Evolutionary conservation across 176 grass and related monocot species (phyloP).

Genomic region (Paspalum vaginatum): DNA sequence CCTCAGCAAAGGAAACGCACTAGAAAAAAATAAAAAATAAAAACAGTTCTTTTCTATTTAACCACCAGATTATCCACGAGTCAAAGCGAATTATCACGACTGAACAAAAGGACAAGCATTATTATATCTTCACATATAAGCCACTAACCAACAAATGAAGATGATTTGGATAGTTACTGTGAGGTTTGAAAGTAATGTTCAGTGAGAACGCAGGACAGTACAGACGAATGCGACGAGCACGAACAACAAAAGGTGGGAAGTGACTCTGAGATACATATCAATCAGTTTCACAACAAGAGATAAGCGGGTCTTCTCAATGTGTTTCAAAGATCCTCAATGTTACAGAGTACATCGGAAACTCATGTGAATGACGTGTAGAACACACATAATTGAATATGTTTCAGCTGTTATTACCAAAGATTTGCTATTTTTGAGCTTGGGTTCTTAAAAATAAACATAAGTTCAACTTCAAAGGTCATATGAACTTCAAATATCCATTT

Average conservation of each 20-base stretch:
- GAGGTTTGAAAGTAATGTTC: neutral
- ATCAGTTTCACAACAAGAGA: neutral
- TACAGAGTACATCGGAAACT: no score
- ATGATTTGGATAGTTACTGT: neutral
- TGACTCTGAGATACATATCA: neutral
- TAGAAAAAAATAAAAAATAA: neutral
- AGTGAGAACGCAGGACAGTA: neutral
- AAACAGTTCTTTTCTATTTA: neutral
- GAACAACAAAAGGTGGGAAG: neutral
- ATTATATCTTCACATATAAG: neutral
- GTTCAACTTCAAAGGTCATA: neutral
- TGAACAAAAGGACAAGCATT: neutral
- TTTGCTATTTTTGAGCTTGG: neutral
- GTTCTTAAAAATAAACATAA: neutral
- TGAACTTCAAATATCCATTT: slow-evolving; percentile 3
- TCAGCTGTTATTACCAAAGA: neutral
- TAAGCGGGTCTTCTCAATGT: slow-evolving; percentile 13
- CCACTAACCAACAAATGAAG: neutral
- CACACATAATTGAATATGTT: neutral
- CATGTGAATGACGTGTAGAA: neutral
- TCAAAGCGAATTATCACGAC: neutral
- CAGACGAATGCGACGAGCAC: neutral
- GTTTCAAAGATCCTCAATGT: neutral
- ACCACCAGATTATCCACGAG: neutral
- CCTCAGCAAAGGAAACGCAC: neutral